Evolutionary conservation across 2,329 filamentous ascomycete species (phyloP).

Genomic region (Cryphonectria carpinicola): DNA sequence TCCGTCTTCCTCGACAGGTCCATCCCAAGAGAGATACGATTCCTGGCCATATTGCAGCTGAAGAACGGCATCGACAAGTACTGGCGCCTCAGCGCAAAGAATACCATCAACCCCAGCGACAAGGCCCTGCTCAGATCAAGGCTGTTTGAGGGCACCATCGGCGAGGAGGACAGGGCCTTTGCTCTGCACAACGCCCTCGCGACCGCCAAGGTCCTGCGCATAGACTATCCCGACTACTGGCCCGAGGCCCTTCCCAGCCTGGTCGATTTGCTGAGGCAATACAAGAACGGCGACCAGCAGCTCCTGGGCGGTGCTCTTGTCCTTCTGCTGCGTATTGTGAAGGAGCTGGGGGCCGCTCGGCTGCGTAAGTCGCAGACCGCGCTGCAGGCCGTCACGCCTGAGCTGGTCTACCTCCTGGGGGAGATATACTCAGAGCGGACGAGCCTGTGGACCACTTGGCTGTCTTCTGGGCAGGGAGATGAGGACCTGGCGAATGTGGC

Average conservation of each 20-base stretch:
- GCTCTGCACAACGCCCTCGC: constrained; percentile 88
- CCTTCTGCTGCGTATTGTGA: constrained; percentile 83
- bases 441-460: constrained; percentile 66
- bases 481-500: constrained; percentile 62
- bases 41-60: constrained; percentile 89
- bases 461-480: constrained; percentile 61
- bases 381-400: constrained; percentile 77
- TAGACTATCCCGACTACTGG: constrained; percentile 91
- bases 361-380: constrained; percentile 75
- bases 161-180: constrained; percentile 74
- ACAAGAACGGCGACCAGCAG: constrained; percentile 60
- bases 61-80: constrained; percentile 97
- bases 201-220: constrained; percentile 83
- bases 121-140: constrained; percentile 76
- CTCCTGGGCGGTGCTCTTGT: constrained; percentile 74
- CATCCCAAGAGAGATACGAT: constrained; percentile 77
- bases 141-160: constrained; percentile 75
- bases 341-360: constrained; percentile 83
- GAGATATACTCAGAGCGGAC: constrained; percentile 79
- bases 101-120: constrained; percentile 73
- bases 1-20: constrained; percentile 80
- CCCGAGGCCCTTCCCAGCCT: constrained; percentile 64
- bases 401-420: constrained; percentile 79
- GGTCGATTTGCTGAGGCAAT: constrained; percentile 65
- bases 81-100: constrained; percentile 70